Evolutionary conservation across 805 yeast genomes (phyloP), one percentile per base, ranked within the genome.

Genomic region (Wickerhamiella sorbophila): DNA sequence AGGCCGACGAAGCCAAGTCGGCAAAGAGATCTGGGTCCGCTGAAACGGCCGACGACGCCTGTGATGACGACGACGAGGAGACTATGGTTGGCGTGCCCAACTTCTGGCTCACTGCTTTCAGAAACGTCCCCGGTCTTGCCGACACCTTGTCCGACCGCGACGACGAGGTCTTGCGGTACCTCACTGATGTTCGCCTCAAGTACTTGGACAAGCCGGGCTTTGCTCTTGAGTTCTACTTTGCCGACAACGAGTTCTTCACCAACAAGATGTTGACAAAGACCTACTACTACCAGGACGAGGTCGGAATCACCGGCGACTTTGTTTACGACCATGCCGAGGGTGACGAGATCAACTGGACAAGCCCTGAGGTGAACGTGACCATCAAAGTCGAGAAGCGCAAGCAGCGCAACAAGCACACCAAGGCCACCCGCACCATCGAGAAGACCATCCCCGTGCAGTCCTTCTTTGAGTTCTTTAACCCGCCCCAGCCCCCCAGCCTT

Each of bases 301-400:
- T 86, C 52, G 95, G 95, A 18, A 84, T 85, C 63, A 78, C 87
- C 24, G 96, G 98, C 26, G 98, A 91, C 61, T 88, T 84, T 61
- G 86, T 91, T 52, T 91, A 88, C 62, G 96, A 88, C 64, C 94
- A 84, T 59, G 97, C 98, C 10, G 93, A 84, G 58, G 97, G 97
- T 42, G 70, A 74, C 51, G 78, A 75, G 43, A 82, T 91, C 59
- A 67, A 79, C 52, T 91, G 98, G 98, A 67, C 65, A 48, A 72
- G 78, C 41, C 77, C 78, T 54, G 93, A 79, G 51, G 67, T 69
- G 47, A 88, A 91, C 58, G 86, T 84, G 41, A 88, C 97, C 16
- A 74, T 91, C 43, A 65, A 69, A 45, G 78, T 91, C 44, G 96
- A 88, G 69, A 82, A 84, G 72, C 79, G 96, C 66, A 91, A 87